Conservation (phyloP, 2,329 filamentous ascomycete genomes). For the Xylariaceae sp. region DNA sequence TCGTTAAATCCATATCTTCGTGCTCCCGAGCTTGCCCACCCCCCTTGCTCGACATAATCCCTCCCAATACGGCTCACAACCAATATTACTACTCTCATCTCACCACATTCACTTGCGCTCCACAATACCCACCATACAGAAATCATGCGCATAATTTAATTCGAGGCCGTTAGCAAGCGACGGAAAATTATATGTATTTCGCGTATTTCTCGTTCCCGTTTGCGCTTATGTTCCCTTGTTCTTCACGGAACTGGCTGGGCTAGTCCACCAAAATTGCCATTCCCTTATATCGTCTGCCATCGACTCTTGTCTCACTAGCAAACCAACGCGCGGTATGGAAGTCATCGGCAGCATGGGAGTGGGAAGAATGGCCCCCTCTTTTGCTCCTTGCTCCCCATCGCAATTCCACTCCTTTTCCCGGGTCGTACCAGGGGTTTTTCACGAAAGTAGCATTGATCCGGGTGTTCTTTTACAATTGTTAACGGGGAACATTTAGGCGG, state of each 20-base stretch:
- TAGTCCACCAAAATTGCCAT: background rate
- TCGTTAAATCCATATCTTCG: constrained; percentile 11
- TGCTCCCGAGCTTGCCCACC: background rate
- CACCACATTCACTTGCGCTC: constrained; percentile 1
- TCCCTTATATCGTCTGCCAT: background rate
- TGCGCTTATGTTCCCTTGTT: background rate
- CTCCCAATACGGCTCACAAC: background rate
- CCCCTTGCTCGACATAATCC: background rate
- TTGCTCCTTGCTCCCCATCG: background rate
- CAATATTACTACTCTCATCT: background rate
- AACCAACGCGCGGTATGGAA: background rate
- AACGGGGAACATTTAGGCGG: background rate
- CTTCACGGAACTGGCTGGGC: background rate
- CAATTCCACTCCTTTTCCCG: background rate
- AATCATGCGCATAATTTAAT: constrained; percentile 13
- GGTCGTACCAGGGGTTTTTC: background rate
- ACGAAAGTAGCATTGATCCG: constrained; percentile 11
- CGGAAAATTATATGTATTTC: background rate
- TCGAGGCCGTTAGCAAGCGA: background rate
- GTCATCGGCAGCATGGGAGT: background rate
- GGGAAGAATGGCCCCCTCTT: background rate
- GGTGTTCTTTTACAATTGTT: constrained; percentile 3
- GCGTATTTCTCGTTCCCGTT: background rate
- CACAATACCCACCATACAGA: constrained; percentile 12
- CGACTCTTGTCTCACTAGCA: constrained; percentile 1